phyloP scores from a whole-genome alignment of 1,284 basidiomycete genomes.

The Athelia psychrophila region DNA sequence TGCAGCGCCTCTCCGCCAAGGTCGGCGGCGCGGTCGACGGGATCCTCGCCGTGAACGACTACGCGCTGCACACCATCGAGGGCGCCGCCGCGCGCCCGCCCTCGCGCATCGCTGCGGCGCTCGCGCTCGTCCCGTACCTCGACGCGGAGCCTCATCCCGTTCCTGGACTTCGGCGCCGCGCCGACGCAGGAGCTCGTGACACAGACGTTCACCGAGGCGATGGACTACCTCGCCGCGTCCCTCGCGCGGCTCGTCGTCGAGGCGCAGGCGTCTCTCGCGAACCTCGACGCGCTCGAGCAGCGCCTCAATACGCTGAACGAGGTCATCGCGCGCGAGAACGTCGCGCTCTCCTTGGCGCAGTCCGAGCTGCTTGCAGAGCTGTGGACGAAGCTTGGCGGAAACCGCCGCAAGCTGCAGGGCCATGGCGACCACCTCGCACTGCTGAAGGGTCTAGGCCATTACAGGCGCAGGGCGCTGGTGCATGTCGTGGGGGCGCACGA shows the following conservation, averaged over 20 bases:
- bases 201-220: constrained; percentile 55
- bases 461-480: constrained; percentile 54
- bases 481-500: constrained; percentile 61
- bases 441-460: constrained; percentile 50
- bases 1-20: constrained; percentile 58
- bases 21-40: constrained; percentile 71
- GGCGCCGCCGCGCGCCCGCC: constrained; percentile 37
- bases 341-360: constrained; percentile 37
- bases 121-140: constrained; percentile 35
- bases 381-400: constrained; percentile 68
- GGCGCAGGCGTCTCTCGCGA: constrained; percentile 49
- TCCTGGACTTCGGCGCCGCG: constrained; percentile 31
- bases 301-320: constrained; percentile 54
- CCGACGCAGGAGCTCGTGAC: constrained; percentile 41
- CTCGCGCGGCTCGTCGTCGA: constrained; percentile 59
- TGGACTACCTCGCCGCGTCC: constrained; percentile 52
- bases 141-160: constrained; percentile 51
- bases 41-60: constrained; percentile 67
- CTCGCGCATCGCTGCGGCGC: constrained; percentile 16
- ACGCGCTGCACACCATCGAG: constrained; percentile 61
- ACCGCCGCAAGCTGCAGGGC: constrained; percentile 41
- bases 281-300: constrained; percentile 60
- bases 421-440: constrained; percentile 49
- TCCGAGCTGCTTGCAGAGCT: constrained; percentile 57
- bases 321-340: constrained; percentile 54